phyloP scores from a whole-genome alignment of 768 basidiomycete species.

The Paxillus ammoniavirescens region DNA sequence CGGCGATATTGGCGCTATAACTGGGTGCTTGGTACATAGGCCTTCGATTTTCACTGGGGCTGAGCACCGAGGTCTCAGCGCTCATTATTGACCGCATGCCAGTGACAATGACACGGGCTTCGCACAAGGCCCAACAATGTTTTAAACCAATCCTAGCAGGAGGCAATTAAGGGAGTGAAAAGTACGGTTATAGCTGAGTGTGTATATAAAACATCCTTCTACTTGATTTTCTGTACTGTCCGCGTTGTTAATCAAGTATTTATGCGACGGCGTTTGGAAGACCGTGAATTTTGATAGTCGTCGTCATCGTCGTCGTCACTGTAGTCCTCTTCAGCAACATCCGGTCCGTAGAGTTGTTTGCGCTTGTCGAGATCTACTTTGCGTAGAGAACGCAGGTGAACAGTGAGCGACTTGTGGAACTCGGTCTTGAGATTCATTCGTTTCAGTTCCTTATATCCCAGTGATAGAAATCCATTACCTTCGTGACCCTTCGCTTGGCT shows the following conservation, averaged over 20 bases:
- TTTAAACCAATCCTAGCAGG: slow-evolving; percentile 29
- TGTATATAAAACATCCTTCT: slow-evolving; percentile 20
- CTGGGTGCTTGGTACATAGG: slow-evolving; percentile 54
- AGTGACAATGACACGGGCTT: slow-evolving; percentile 5
- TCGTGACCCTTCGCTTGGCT: slow-evolving; percentile 50
- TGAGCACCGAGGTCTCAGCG: no score
- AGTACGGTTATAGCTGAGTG: slow-evolving; percentile 26
- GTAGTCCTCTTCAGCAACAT: slow-evolving; percentile 36
- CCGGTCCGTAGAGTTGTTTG: slow-evolving; percentile 39
- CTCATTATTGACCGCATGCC: background rate
- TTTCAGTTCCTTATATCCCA: background rate
- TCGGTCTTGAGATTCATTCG: slow-evolving; percentile 47
- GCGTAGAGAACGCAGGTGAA: slow-evolving; percentile 59
- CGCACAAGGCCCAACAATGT: slow-evolving; percentile 19
- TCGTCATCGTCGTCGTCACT: slow-evolving; percentile 36
- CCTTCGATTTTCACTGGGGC: slow-evolving; percentile 32
- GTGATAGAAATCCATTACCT: slow-evolving; percentile 41
- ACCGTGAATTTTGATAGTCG: slow-evolving; percentile 31
- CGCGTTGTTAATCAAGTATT: slow-evolving; percentile 21
- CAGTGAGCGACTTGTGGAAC: slow-evolving; percentile 61
- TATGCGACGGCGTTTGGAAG: slow-evolving; percentile 30
- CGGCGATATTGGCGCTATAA: slow-evolving; percentile 59
- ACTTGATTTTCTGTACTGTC: slow-evolving; percentile 13
- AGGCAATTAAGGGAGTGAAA: slow-evolving; percentile 26
- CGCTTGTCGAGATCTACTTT: slow-evolving; percentile 56